Percentiles rank a stretch among this genome's conserved stretches.
Conservation (phyloP, 768 basidiomycete species). For the Pholiota microspora region DNA sequence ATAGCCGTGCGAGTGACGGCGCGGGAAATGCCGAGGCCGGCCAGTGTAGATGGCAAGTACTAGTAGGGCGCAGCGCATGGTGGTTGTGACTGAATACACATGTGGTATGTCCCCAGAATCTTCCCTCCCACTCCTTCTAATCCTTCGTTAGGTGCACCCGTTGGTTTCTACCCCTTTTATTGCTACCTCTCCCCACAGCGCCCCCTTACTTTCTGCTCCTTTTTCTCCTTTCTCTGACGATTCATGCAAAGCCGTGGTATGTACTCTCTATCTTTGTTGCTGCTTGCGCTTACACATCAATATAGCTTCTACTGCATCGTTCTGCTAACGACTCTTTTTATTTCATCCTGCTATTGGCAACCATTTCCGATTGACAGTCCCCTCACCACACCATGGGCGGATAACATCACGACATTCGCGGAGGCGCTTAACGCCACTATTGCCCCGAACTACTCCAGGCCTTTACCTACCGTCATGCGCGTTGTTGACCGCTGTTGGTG, state of each 20-base stretch:
- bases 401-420: conserved; percentile 70
- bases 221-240: conserved; percentile 71
- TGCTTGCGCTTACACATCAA: conserved; percentile 1
- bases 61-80: neutral
- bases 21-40: conserved; percentile 5
- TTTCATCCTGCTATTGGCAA: conserved; percentile 90
- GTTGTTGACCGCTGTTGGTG: conserved; percentile 86
- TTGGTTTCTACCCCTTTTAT: conserved; percentile 78
- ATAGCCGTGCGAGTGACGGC: conserved; percentile 5
- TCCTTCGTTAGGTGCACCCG: conserved; percentile 67
- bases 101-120: conserved; percentile 50
- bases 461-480: conserved; percentile 57
- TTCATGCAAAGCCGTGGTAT: conserved; percentile 85
- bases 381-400: conserved; percentile 64
- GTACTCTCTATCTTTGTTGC: conserved; percentile 21
- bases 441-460: conserved; percentile 34
- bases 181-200: conserved; percentile 77
- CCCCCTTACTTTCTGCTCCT: conserved; percentile 77
- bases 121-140: neutral
- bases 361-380: conserved; percentile 66
- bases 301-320: conserved; percentile 84
- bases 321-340: conserved; percentile 76
- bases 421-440: conserved; percentile 58
- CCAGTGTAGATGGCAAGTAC: too few relatives aligned
- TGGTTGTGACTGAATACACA: conserved; percentile 8